A percentile compares a stretch with the other conserved stretches of the same genome.
Evolutionary conservation across 176 grass and related monocot species (phyloP).

Genomic region (Urochloa ruziziensis): DNA sequence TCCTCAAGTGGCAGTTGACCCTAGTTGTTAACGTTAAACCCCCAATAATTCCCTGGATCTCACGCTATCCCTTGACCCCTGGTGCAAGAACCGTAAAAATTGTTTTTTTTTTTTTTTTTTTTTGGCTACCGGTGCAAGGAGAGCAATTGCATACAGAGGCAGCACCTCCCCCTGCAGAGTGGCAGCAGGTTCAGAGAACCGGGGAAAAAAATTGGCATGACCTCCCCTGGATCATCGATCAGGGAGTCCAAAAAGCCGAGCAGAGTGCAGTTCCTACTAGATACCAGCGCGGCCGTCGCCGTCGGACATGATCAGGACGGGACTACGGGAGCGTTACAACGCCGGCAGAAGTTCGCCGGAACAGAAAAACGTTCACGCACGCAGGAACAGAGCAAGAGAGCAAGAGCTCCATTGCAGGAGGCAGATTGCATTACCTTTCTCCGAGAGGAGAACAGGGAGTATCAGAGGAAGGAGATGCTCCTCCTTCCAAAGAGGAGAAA

Average conservation of each 20-base stretch:
- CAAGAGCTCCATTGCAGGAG: not conserved
- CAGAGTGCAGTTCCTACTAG: not conserved
- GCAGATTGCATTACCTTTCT: conserved; percentile 25
- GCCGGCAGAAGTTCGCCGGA: not conserved
- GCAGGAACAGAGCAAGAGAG: not conserved
- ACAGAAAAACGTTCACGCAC: not conserved
- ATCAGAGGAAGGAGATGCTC: not conserved
- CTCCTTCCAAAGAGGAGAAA: not conserved
- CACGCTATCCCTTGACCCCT: not conserved
- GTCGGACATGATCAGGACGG: not conserved
- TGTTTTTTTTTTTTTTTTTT: too few species aligned
- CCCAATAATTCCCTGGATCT: conserved; percentile 10
- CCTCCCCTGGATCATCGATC: conserved; percentile 18
- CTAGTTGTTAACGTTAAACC: not conserved
- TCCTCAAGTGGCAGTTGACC: conserved; percentile 22
- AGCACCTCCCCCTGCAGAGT: conserved; percentile 20
- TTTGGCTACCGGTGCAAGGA: not conserved
- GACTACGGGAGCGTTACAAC: not conserved
- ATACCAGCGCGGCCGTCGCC: not conserved
- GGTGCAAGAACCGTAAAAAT: conserved; percentile 18
- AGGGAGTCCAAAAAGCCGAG: not conserved
- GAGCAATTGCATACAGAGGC: conserved; percentile 4
- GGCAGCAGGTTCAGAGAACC: not conserved
- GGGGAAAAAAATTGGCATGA: conserved; percentile 6
- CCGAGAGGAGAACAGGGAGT: not conserved